Evolutionary conservation across 2,329 filamentous ascomycete genomes (phyloP).

Genomic region (Monilinia aucupariae): DNA sequence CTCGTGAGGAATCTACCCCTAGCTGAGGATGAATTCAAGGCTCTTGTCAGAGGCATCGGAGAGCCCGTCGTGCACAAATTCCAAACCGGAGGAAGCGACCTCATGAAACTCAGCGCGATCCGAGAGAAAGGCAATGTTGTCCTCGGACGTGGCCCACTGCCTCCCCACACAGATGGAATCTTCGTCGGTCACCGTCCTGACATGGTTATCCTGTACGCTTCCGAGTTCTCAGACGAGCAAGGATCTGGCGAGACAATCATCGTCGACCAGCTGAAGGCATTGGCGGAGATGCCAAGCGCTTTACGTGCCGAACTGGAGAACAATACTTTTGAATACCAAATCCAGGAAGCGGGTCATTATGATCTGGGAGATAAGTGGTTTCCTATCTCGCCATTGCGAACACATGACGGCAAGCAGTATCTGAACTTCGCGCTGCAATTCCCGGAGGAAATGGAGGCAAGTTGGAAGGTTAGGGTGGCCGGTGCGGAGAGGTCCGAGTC

Average conservation of each 20-base stretch:
- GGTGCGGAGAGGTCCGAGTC: neutral
- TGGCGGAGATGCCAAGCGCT: neutral
- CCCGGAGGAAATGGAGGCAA: neutral
- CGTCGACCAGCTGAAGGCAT: neutral
- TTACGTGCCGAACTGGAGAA: neutral
- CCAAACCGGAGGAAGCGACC: too few species aligned
- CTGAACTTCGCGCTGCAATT: neutral
- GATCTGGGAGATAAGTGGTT: neutral
- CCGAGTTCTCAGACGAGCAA: neutral
- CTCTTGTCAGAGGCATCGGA: too few species aligned
- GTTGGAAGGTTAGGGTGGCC: neutral
- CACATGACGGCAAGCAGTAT: neutral
- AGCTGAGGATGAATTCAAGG: too few species aligned
- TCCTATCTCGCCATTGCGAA: neutral
- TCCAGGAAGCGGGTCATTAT: neutral
- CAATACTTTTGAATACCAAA: neutral
- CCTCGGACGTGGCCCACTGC: neutral
- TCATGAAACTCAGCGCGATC: too few species aligned
- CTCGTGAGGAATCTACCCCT: too few species aligned
- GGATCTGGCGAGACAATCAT: neutral
- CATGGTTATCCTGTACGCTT: neutral
- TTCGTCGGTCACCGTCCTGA: neutral
- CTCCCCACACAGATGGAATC: neutral
- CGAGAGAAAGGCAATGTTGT: too few species aligned
- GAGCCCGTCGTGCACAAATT: too few species aligned